These are phyloP conservation scores for Neonectria magnoliae DNA, from an alignment of 2,329 filamentous ascomycete species.

Conservation along the genomic window DNA sequence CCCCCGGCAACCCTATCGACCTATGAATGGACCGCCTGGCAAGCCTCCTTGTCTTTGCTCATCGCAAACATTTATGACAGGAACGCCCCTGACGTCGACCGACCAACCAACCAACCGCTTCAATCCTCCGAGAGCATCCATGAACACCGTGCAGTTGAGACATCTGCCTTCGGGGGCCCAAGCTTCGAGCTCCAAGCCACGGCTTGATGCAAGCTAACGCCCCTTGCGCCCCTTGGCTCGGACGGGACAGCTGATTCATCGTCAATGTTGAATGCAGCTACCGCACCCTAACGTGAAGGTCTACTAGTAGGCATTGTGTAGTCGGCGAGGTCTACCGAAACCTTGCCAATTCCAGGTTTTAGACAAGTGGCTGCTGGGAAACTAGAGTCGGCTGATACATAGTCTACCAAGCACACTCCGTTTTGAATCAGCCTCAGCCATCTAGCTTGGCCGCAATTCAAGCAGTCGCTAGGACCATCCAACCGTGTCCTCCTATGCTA, in stretches of 20 bases:
- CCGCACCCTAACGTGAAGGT: no score
- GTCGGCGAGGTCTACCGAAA: neutral
- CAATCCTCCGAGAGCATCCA: slow-evolving; percentile 7
- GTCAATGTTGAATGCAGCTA: neutral
- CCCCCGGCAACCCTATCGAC: neutral
- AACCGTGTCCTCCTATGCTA: neutral
- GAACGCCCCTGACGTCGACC: neutral
- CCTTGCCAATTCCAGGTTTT: neutral
- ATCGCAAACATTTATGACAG: neutral
- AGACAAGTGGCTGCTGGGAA: neutral
- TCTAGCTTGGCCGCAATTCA: neutral
- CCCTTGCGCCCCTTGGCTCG: slow-evolving; percentile 4
- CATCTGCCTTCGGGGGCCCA: slow-evolving; percentile 15
- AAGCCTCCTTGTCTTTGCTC: neutral
- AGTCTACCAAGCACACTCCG: neutral
- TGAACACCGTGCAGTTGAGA: slow-evolving; percentile 16
- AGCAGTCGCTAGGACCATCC: neutral
- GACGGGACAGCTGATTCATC: neutral
- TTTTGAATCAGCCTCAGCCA: no score
- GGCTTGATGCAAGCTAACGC: slow-evolving; percentile 1
- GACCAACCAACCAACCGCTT: slow-evolving; percentile 7
- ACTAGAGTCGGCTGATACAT: neutral
- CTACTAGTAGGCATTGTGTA: neutral
- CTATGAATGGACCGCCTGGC: neutral
- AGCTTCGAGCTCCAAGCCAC: slow-evolving; percentile 26